Evolutionary conservation across 495 filamentous ascomycete species (phyloP).

Genomic region (Cairneyella variabilis): DNA sequence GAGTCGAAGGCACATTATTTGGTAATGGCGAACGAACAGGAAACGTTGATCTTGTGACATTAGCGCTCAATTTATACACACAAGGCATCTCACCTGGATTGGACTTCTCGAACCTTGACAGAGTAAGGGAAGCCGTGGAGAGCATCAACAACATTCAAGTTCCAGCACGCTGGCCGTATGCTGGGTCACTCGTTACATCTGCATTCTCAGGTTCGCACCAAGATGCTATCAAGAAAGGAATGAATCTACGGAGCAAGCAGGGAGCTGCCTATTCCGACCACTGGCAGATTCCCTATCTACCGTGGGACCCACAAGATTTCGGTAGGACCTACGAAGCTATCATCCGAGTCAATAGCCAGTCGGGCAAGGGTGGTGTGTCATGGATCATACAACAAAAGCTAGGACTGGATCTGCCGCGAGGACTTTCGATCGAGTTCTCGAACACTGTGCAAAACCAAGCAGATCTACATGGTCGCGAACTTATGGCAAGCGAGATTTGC

Average conservation of each 20-base stretch:
- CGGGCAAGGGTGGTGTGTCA: conserved; percentile 87
- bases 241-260: conserved; percentile 60
- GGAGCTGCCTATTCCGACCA: conserved; percentile 47
- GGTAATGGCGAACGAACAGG: conserved; percentile 93
- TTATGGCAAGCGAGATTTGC: conserved; percentile 75
- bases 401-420: conserved; percentile 85
- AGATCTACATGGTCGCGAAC: conserved; percentile 69
- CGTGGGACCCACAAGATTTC: conserved; percentile 86
- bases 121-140: conserved; percentile 82
- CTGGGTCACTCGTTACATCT: conserved; percentile 78
- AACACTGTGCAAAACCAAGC: conserved; percentile 75
- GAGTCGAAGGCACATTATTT: conserved; percentile 91
- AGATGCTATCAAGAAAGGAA: conserved; percentile 96
- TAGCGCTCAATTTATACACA: conserved; percentile 91
- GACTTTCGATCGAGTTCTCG: conserved; percentile 85
- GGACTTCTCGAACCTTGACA: conserved; percentile 85
- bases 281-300: conserved; percentile 80
- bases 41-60: conserved; percentile 90
- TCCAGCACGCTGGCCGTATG: conserved; percentile 80
- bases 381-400: conserved; percentile 85
- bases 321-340: conserved; percentile 92
- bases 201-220: conserved; percentile 89
- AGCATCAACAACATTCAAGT: conserved; percentile 89
- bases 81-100: conserved; percentile 83
- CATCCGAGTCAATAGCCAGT: conserved; percentile 94